Conservation (phyloP, 2,329 filamentous ascomycete genomes). For the Escovopsis sp. region DNA sequence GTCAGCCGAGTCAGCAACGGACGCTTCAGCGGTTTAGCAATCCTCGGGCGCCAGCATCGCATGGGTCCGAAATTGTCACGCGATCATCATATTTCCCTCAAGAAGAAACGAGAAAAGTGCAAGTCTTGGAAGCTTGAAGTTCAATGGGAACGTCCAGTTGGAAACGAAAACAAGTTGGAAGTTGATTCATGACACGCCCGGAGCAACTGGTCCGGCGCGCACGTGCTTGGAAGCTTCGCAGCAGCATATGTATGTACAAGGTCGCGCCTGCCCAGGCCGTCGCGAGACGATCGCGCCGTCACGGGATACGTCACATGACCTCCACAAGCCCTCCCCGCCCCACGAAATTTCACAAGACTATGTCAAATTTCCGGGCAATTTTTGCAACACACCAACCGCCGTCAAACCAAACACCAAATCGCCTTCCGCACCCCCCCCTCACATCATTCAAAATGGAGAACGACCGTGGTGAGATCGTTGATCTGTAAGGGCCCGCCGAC, state of each 20-base stretch:
- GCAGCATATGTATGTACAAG: too few relatives aligned
- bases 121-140: too few relatives aligned
- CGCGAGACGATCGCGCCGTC: slow-evolving; percentile 20
- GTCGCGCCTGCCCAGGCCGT: slow-evolving; percentile 3
- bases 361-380: slow-evolving; percentile 19
- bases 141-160: too few relatives aligned
- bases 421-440: slow-evolving; percentile 13
- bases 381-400: slow-evolving; percentile 17
- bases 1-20: slow-evolving; percentile 15
- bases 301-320: slow-evolving; percentile 22
- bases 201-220: too few relatives aligned
- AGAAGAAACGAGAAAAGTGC: too few relatives aligned
- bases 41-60: too few relatives aligned
- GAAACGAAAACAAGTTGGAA: too few relatives aligned
- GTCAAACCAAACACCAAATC: slow-evolving; percentile 15
- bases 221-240: not conserved
- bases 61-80: too few relatives aligned
- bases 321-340: slow-evolving; percentile 21
- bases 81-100: too few relatives aligned
- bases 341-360: slow-evolving; percentile 21
- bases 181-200: too few relatives aligned
- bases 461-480: slow-evolving; percentile 98
- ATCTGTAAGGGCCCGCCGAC: slow-evolving; percentile 57
- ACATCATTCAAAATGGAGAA: slow-evolving; percentile 81
- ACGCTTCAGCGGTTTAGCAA: too few relatives aligned